Evolutionary conservation across 192 early-diverging fungal species (phyloP).

Genomic region (Gamsiella multidivaricata): DNA sequence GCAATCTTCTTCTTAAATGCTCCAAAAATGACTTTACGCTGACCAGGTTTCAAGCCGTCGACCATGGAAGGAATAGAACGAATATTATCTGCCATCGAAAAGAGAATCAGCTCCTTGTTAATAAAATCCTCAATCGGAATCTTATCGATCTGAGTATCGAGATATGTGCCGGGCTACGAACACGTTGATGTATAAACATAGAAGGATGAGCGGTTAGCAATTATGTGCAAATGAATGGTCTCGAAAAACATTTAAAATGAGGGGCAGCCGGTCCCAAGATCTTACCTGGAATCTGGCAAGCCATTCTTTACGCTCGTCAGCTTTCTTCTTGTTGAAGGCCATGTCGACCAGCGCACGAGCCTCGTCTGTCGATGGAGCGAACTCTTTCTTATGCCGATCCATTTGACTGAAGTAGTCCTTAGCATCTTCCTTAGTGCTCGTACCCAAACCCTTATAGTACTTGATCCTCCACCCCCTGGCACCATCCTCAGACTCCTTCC

Average conservation of each 20-base stretch:
- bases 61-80: conserved; percentile 95
- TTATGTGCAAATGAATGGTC: no score
- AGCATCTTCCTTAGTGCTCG: conserved; percentile 83
- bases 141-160: conserved; percentile 81
- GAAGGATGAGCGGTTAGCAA: no score
- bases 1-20: conserved; percentile 86
- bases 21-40: conserved; percentile 93
- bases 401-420: conserved; percentile 93
- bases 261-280: no score
- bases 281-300: conserved; percentile 72
- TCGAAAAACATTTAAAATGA: no score
- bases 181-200: neutral
- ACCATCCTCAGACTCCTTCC: conserved; percentile 74
- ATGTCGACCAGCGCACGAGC: conserved; percentile 90
- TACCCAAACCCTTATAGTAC: conserved; percentile 99
- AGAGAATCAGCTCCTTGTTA: conserved; percentile 94
- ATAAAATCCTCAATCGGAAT: conserved; percentile 93
- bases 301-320: conserved; percentile 97
- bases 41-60: conserved; percentile 97
- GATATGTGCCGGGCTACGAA: conserved; percentile 84
- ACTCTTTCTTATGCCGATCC: conserved; percentile 82
- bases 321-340: conserved; percentile 96
- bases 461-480: conserved; percentile 88
- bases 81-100: conserved; percentile 93
- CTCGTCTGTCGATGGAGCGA: conserved; percentile 63